Conservation (phyloP, 768 basidiomycete genomes). For the Phylloporus arenicola region DNA sequence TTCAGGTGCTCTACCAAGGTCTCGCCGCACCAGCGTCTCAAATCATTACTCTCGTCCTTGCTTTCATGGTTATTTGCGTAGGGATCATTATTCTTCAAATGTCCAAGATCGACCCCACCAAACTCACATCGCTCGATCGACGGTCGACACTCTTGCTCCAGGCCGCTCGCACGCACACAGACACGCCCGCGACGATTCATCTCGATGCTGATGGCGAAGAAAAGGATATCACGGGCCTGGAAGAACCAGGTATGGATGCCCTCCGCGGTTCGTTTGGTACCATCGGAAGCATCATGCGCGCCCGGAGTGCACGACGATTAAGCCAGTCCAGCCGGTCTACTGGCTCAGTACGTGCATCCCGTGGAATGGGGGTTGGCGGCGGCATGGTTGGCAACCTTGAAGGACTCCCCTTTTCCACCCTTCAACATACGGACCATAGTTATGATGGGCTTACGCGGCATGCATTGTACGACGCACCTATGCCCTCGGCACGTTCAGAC, state of each 20-base stretch:
- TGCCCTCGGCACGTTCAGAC: constrained; percentile 41
- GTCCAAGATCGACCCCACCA: constrained; percentile 86
- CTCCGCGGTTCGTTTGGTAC: constrained; percentile 89
- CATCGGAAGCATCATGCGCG: constrained; percentile 84
- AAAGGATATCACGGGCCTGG: constrained; percentile 49
- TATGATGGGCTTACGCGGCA: constrained; percentile 63
- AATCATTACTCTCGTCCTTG: constrained; percentile 89
- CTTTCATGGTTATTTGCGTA: constrained; percentile 84
- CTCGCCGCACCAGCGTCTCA: constrained; percentile 68
- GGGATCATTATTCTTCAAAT: constrained; percentile 96
- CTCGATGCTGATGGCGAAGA: constrained; percentile 52
- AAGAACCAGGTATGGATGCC: constrained; percentile 92
- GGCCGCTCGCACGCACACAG: constrained; percentile 71
- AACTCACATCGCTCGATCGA: constrained; percentile 77
- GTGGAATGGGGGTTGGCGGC: constrained; percentile 22
- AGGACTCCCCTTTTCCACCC: constrained; percentile 16
- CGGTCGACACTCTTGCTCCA: constrained; percentile 86
- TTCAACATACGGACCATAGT: constrained; percentile 29
- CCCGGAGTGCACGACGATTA: constrained; percentile 47
- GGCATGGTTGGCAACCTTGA: constrained; percentile 26
- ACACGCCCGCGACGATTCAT: constrained; percentile 35
- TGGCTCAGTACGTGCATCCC: constrained; percentile 16
- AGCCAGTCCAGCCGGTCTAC: constrained; percentile 42
- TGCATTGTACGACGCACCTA: constrained; percentile 84
- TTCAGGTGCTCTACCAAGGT: constrained; percentile 83